phyloP scores from a whole-genome alignment of 2,329 filamentous ascomycete species.

The Lomentospora prolificans region DNA sequence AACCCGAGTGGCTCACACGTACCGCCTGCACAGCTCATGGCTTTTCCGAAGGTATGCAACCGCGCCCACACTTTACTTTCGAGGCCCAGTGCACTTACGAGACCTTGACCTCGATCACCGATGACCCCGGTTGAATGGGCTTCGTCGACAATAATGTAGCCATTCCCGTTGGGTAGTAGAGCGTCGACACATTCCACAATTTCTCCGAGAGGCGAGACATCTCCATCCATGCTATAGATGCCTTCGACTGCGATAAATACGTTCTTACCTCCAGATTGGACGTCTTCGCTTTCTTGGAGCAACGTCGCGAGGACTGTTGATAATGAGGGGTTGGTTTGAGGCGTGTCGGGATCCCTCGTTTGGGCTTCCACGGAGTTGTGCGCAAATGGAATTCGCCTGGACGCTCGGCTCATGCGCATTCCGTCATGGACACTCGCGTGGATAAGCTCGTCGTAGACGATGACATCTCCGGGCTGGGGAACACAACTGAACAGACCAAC shows the following conservation, averaged over 20 bases:
- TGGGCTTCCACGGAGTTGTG: conserved; percentile 49
- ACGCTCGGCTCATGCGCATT: conserved; percentile 55
- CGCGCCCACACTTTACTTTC: conserved; percentile 47
- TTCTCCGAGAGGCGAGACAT: conserved; percentile 52
- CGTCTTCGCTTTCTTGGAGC: conserved; percentile 17
- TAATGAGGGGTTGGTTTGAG: neutral
- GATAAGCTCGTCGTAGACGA: conserved; percentile 66
- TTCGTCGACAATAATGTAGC: conserved; percentile 56
- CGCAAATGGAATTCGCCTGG: conserved; percentile 35
- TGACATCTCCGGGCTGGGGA: conserved; percentile 48
- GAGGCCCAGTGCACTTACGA: conserved; percentile 47
- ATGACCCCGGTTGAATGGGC: conserved; percentile 56
- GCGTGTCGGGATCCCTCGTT: too few species aligned
- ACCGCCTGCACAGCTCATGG: conserved; percentile 61
- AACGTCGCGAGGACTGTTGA: conserved; percentile 14
- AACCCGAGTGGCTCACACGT: conserved; percentile 19
- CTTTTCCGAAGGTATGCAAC: conserved; percentile 59
- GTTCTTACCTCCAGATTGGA: conserved; percentile 31
- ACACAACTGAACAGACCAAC: conserved; percentile 51
- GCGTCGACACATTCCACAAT: conserved; percentile 49
- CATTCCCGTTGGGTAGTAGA: conserved; percentile 46
- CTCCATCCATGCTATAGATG: conserved; percentile 78
- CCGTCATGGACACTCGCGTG: conserved; percentile 75
- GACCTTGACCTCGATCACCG: conserved; percentile 43
- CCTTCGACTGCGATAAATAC: conserved; percentile 62